Evolutionary conservation across 2,329 filamentous ascomycete genomes (phyloP).

Genomic region (Triangularia setosa): DNA sequence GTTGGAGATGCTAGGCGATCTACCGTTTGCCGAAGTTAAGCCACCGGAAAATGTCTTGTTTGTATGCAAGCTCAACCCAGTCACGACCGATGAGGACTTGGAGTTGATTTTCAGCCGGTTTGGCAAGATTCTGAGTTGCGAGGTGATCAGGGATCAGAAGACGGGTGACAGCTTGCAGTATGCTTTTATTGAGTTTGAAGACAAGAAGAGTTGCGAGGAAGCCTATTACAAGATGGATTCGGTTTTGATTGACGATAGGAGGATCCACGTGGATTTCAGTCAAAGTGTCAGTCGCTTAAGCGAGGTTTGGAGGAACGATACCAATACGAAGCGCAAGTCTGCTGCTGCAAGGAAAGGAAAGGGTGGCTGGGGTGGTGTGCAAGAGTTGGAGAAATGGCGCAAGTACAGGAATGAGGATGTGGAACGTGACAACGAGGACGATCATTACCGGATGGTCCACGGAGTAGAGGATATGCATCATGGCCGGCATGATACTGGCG

Average conservation of each 20-base stretch:
- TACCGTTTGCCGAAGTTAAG: conserved; percentile 95
- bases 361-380: conserved; percentile 88
- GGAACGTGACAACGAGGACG: conserved; percentile 35
- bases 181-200: conserved; percentile 94
- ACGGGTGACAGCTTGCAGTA: conserved; percentile 96
- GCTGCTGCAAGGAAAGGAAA: conserved; percentile 45
- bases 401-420: conserved; percentile 75
- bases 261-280: conserved; percentile 98
- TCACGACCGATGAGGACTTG: conserved; percentile 90
- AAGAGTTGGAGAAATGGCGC: conserved; percentile 80
- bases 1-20: conserved; percentile 94
- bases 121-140: conserved; percentile 89
- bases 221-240: conserved; percentile 99
- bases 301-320: conserved; percentile 81
- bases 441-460: conserved; percentile 76
- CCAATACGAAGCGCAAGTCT: conserved; percentile 70
- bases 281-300: conserved; percentile 88
- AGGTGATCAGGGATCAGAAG: conserved; percentile 90
- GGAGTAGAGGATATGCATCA: conserved; percentile 63
- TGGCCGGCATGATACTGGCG: conserved; percentile 43
- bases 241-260: conserved; percentile 92
- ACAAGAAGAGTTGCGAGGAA: conserved; percentile 87
- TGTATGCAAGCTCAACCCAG: conserved; percentile 96
- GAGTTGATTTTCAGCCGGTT: conserved; percentile 97
- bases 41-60: conserved; percentile 97